Base-by-base conservation (phyloP, 257 asterid species). In the Nicotiana tabacum region DNA sequence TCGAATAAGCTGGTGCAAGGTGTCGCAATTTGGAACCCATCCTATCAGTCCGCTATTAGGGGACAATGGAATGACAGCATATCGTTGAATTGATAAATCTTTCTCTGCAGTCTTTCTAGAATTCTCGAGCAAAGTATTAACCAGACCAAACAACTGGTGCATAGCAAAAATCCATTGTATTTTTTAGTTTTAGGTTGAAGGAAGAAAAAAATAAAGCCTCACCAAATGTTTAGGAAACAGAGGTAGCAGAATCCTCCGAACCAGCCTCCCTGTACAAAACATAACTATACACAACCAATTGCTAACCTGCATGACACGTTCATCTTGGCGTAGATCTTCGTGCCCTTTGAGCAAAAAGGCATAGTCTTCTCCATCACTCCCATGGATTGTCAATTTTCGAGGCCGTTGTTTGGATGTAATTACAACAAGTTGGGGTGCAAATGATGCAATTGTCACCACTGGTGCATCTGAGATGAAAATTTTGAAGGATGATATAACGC, bases 1-100 rank as follows among this genome's bases (percentile, higher is more conserved):
- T 70, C 98, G 97, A 82, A 96, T 96, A 83, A 96, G 98, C 17
- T 93, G 94, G 89, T 94, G 98, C 88, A 96, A 84, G 30, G 99
- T 96, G 88, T 96, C 99, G 76, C 99, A 96, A 91, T 96, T 90
- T 32, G 99, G 98, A 82, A 94, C 98, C 99, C 99, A 96, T 83
- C 86, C 99, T 82, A 96, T 96, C 85, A 96, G 90, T 83, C 99
- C 99, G 83, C 97, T 96, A 87, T 94, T 96, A 18, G 99, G 98
- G 83, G 99, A 94, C 80, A 96, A 90, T 66, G 99, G 99, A 85
- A 96, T 94, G 82, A 96, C 99, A 8, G 91, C 89, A 89, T 96
- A 96, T 90, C 99, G 90, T 88, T 94, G 94, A 82, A 96, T 96
- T 61, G 98, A 90, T 82, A 96, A 97, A 91, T 94, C 98, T 86